Evolutionary conservation across 345 rosid genomes (phyloP), one percentile per base, ranked within the genome.

Genomic region (Linum usitatissimum): DNA sequence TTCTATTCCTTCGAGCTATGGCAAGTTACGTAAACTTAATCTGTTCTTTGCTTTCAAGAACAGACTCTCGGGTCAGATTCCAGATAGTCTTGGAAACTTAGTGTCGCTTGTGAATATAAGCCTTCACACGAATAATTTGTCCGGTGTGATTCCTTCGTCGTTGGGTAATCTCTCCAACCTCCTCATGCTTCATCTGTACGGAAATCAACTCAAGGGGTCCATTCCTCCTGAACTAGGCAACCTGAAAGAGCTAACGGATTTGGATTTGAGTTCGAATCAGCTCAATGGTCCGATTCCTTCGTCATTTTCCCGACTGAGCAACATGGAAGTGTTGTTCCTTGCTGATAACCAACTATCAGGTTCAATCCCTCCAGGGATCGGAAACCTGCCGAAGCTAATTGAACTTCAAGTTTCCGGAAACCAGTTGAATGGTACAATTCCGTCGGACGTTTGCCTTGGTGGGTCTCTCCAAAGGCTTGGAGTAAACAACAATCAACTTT

Each of bases 161-260:
- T 3, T 55, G 6, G 59, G 59, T 9, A 19, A 19, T 20, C 30
- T 55, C 0, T 20, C 30, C 5, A 55, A 19, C 18, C 59, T 55
- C 14, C 4, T 12, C 14, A 9, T 3, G 10, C 28, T 55, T 55
- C 30, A 55, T 28, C 10, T 55, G 9, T 6, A 55, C 18, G 59
- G 30, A 18, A 55, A 55, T 18, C 21, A 18, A 9, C 59, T 55
- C 18, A 5, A 18, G 2, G 59, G 59, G 13, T 28, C 59, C 23
- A 55, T 55, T 55, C 59, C 59, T 18, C 13, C 23, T 10, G 59
- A 55, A 19, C 59, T 55, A 19, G 59, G 59, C 21, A 55, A 55
- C 59, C 59, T 55, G 14, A 55, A 55, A 6, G 12, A 6, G 13
- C 28, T 55, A 12, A 9, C 28, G 7, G 8, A 55, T 55, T 28